Evolutionary conservation across 2,329 filamentous ascomycete genomes (phyloP).

Genomic region (Hypoxylon sp.): DNA sequence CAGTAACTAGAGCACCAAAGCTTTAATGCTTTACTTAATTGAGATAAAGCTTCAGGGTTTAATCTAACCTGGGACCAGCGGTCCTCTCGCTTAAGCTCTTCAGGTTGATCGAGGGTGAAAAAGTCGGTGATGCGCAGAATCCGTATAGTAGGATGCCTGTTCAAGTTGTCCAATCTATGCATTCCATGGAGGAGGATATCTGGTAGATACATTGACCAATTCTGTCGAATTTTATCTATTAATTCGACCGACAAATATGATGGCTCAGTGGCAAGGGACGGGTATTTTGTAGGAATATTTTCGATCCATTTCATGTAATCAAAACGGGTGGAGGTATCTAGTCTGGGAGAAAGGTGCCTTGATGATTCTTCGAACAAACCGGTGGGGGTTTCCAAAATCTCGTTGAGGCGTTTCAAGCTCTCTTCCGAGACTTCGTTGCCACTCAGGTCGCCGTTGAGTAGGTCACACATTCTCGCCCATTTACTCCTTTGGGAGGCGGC

Average conservation of each 20-base stretch:
- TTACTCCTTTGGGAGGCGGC: not conserved
- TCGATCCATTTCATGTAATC: not conserved
- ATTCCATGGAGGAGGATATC: too few species aligned
- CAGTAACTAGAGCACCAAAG: not conserved
- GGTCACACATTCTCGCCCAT: not conserved
- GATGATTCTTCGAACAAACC: not conserved
- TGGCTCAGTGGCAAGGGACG: not conserved
- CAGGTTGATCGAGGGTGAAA: too few species aligned
- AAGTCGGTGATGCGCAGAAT: too few species aligned
- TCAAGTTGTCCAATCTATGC: too few species aligned
- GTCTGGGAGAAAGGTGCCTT: not conserved
- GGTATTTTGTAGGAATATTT: not conserved
- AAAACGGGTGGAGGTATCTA: not conserved
- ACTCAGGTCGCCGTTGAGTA: not conserved
- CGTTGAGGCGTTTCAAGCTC: not conserved
- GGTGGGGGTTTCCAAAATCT: not conserved
- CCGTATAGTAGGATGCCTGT: too few species aligned
- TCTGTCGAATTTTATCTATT: too few species aligned
- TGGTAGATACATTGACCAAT: too few species aligned
- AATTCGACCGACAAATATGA: too few species aligned
- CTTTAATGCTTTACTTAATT: not conserved
- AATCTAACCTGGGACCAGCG: too few species aligned
- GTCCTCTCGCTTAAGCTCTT: too few species aligned
- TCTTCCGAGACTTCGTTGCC: not conserved
- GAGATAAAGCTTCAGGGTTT: not conserved